These are phyloP conservation scores for Brasenia schreberi DNA, from an alignment of 164 flowering plant genomes.

Conservation along the genomic window DNA sequence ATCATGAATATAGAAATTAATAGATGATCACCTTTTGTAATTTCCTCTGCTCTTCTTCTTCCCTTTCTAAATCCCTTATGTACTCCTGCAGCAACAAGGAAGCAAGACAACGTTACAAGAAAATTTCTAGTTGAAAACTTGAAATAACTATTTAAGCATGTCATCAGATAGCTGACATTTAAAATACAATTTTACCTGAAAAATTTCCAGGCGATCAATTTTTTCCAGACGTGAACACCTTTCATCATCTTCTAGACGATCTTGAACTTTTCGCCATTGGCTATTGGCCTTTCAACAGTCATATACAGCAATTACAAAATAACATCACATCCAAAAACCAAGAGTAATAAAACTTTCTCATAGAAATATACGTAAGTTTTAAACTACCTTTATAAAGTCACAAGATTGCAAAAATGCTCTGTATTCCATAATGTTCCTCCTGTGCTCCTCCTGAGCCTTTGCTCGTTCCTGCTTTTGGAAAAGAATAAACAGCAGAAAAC, in stretches of 20 bases:
- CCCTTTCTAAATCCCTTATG: slow-evolving; percentile 78
- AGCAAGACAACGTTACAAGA: background rate
- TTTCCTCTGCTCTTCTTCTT: slow-evolving; percentile 91
- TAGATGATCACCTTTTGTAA: slow-evolving; percentile 53
- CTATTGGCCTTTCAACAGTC: slow-evolving; percentile 44
- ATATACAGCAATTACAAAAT: background rate
- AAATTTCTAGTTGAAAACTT: background rate
- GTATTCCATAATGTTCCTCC: slow-evolving; percentile 52
- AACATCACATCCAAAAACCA: background rate
- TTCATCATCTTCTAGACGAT: slow-evolving; percentile 90
- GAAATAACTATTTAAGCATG: background rate
- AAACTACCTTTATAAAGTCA: slow-evolving; percentile 68
- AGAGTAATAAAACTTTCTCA: background rate
- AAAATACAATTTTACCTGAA: slow-evolving; percentile 35
- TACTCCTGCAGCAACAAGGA: slow-evolving; percentile 46
- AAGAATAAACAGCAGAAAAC: no score
- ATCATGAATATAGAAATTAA: no score
- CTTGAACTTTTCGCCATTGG: slow-evolving; percentile 92
- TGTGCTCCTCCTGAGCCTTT: slow-evolving; percentile 78
- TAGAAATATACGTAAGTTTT: background rate
- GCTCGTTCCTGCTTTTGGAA: slow-evolving; percentile 55
- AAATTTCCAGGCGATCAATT: slow-evolving; percentile 73
- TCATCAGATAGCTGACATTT: background rate
- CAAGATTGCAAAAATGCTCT: slow-evolving; percentile 74
- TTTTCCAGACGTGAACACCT: slow-evolving; percentile 82